phyloP scores from a whole-genome alignment of 495 filamentous ascomycete genomes.

The Astrocystis sublimbata region DNA sequence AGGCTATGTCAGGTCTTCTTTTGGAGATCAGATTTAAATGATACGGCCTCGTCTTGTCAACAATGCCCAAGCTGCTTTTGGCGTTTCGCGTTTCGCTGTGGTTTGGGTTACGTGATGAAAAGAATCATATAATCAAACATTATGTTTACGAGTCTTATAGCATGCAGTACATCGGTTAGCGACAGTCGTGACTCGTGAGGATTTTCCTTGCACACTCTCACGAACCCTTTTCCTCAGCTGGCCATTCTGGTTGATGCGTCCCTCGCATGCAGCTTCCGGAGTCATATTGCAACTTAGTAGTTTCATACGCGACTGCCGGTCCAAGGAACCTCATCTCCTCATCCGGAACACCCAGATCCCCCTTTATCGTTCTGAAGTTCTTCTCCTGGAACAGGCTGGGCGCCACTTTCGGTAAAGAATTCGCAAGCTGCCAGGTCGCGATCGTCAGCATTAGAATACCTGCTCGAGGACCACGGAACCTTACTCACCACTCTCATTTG shows the following conservation, averaged over 20 bases:
- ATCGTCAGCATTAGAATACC: conserved; percentile 1
- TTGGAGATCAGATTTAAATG: too few species aligned
- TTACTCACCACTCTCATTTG: conserved; percentile 34
- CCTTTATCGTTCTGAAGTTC: conserved; percentile 27
- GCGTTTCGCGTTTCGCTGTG: too few species aligned
- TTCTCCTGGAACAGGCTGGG: conserved; percentile 25
- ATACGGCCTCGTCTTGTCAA: too few species aligned
- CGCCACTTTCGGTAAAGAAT: conserved; percentile 18
- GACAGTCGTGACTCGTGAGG: too few species aligned
- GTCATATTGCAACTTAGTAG: conserved; percentile 27
- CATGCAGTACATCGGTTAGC: too few species aligned
- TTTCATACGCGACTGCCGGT: conserved; percentile 30
- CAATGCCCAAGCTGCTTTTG: too few species aligned
- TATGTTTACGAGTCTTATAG: too few species aligned
- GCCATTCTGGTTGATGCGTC: conserved; percentile 31
- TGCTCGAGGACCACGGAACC: neutral
- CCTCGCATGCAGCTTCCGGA: conserved; percentile 32
- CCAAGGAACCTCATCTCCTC: conserved; percentile 33
- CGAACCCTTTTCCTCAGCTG: conserved; percentile 11
- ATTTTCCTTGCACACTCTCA: neutral
- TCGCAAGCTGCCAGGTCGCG: conserved; percentile 11
- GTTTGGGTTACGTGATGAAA: too few species aligned
- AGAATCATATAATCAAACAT: too few species aligned
- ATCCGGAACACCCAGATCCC: conserved; percentile 27
- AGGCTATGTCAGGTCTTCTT: too few species aligned